Evolutionary conservation across 2,329 filamentous ascomycete genomes (phyloP).

Genomic region (Rutstroemia sp.): DNA sequence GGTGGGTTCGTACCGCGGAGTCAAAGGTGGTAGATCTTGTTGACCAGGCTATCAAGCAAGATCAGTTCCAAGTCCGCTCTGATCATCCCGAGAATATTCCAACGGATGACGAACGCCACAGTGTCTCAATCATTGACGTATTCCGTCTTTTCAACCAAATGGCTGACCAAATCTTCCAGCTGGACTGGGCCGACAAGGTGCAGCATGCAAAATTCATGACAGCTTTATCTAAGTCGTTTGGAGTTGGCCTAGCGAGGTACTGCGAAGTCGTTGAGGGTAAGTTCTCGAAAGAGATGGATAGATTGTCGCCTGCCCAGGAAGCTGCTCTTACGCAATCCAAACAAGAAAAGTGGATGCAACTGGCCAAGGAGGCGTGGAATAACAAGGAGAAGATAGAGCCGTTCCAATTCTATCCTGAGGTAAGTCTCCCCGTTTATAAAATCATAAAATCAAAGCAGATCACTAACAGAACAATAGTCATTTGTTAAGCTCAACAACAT

Average conservation of each 20-base stretch:
- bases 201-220: constrained; percentile 98
- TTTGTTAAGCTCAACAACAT: constrained; percentile 98
- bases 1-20: constrained; percentile 82
- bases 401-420: constrained; percentile 93
- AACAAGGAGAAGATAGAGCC: constrained; percentile 90
- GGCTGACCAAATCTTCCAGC: constrained; percentile 74
- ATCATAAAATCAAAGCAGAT: background rate
- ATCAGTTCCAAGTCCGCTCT: constrained; percentile 71
- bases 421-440: constrained; percentile 34
- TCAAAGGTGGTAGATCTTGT: constrained; percentile 74
- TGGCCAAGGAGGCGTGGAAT: constrained; percentile 88
- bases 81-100: constrained; percentile 55
- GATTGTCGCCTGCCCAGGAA: constrained; percentile 79
- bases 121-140: constrained; percentile 85
- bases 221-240: constrained; percentile 75
- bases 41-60: constrained; percentile 84
- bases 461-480: constrained; percentile 50
- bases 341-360: constrained; percentile 87
- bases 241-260: constrained; percentile 75
- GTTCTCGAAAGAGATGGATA: constrained; percentile 89
- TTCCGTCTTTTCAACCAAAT: constrained; percentile 92
- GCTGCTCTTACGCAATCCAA: constrained; percentile 69
- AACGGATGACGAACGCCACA: constrained; percentile 79
- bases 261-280: constrained; percentile 83
- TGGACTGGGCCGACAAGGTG: constrained; percentile 89